Base-by-base conservation (phyloP, 2,329 filamentous ascomycete species). In the Kalmusia sp. region DNA sequence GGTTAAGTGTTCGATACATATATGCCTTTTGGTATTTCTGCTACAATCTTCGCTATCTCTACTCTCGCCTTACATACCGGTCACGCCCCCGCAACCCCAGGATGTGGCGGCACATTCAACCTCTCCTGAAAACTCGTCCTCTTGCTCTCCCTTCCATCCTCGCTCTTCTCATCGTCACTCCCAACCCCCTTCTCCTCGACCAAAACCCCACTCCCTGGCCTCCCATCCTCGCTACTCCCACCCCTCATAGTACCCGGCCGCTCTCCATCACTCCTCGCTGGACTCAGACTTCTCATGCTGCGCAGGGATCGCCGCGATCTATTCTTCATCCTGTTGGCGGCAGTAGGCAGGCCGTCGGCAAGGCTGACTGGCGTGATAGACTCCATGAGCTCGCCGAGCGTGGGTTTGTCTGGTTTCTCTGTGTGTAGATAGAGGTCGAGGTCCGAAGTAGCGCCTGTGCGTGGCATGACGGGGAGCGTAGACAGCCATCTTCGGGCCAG, bases 401-500 rank as follows among this genome's bases (percentile, higher is more conserved):
- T 70, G 19, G 22, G 14, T 65, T 64, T 2, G 65, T 38, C 15
- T 64, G 55, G n/a, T 54, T 44, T n/a, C 49, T 17, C 5, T 3
- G n/a, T 3, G 14, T 24, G 19, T 4, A 7, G 7, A 11, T 14
- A 35, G n/a, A 15, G 8, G n/a, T 59, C 54, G 9, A 39, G 45
- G 3, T 52, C 38, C 14, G 59, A 47, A 6, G 35, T 56, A 4
- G 24, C 47, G 4, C 31, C 56, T 4, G 25, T 47, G 6, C 34
- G 19, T 4, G 63, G 62, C 52, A 68, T 57, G 7, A 71, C 63
- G 3, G 53, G 17, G 1, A 81, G 68, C 7, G 72, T 56, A 1
- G 54, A 50, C 0, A 80, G 72, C 79, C 79, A 81, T 8, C 74
- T 65, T 4, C 64, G 60, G 0, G 74, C 74, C 0, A 81, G 63